Conservation (phyloP, 2,329 filamentous ascomycete species). For the Penicillium sp. region DNA sequence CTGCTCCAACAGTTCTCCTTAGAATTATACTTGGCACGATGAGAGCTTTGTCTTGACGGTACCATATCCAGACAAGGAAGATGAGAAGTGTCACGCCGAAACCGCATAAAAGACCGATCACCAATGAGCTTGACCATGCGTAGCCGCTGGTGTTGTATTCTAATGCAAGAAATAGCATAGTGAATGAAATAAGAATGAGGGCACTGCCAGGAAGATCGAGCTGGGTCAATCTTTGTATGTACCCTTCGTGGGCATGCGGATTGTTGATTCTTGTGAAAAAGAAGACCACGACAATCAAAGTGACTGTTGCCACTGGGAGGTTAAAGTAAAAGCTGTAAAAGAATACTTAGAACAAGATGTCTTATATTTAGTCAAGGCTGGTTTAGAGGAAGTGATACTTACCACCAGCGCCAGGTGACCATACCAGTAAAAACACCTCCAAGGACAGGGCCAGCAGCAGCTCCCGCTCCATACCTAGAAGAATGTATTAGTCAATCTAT, state of each 20-base stretch:
- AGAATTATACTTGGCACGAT: constrained; percentile 20
- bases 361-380: not conserved
- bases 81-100: constrained; percentile 22
- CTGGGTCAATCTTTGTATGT: constrained; percentile 20
- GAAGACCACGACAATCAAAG: constrained; percentile 14
- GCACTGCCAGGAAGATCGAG: constrained; percentile 23
- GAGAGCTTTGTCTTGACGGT: constrained; percentile 20
- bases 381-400: not conserved
- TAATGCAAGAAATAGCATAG: constrained; percentile 24
- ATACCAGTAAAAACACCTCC: constrained; percentile 33
- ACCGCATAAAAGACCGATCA: constrained; percentile 21
- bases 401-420: constrained; percentile 23
- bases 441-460: constrained; percentile 31
- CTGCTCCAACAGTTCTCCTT: constrained; percentile 18
- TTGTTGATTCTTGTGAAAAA: constrained; percentile 13
- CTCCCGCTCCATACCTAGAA: constrained; percentile 20
- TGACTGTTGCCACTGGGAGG: constrained; percentile 16
- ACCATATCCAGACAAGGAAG: constrained; percentile 22
- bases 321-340: constrained; percentile 18
- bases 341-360: constrained; percentile 2
- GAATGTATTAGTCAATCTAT: constrained; percentile 1
- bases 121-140: constrained; percentile 20
- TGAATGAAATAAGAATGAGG: constrained; percentile 22
- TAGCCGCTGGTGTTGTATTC: constrained; percentile 26
- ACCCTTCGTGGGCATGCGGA: not conserved